Evolutionary conservation across 495 filamentous ascomycete genomes (phyloP), one percentile per base, ranked within the genome.

Genomic region (Neohortaea acidophila): DNA sequence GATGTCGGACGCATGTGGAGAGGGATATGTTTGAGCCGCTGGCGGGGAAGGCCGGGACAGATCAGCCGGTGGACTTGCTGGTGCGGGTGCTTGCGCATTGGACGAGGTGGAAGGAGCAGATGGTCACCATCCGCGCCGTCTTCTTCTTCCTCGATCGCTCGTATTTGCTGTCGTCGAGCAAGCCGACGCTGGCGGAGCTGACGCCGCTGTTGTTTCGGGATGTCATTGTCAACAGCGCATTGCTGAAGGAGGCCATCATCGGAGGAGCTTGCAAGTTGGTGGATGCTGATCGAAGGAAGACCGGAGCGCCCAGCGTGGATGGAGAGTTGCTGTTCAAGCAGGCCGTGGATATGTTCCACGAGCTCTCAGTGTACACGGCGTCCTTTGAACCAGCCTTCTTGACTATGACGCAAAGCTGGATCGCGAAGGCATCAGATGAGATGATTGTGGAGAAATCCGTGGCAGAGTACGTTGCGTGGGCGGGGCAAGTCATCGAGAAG

Each of bases 91-190:
- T 81, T 33, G 64, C 64, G 21, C 65, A 73, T 28, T 97, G 87
- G 89, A 64, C 63, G 23, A 64, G 65, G 37, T 97, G 89, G 89
- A 76, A 73, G 45, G 57, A 65, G 39, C 82, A 84, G 59, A 56
- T 89, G 59, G 75, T 71, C 26, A 76, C 70, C 14, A 66, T 97
- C 36, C 70, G 83, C 39, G 84, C 75, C 43, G 77, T 94, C 21
- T 96, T 93, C 62, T 86, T 80, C 52, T 94, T 85, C 46, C 66
- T 97, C 38, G 87, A 97, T 51, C 74, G 89, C 41, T 81, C 84
- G 3, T 94, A 81, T 54, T 69, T 97, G 15, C 62, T 94, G 1
- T 73, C 75, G 22, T 70, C 69, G 25, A 74, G 66, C 46, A 47
- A 64, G 27, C 48, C 51, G n/a, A 64, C 61, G 33, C 59, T 81